Base-by-base conservation (phyloP, 2,329 filamentous ascomycete genomes). In the Aspergillus ochraceoroseus region DNA sequence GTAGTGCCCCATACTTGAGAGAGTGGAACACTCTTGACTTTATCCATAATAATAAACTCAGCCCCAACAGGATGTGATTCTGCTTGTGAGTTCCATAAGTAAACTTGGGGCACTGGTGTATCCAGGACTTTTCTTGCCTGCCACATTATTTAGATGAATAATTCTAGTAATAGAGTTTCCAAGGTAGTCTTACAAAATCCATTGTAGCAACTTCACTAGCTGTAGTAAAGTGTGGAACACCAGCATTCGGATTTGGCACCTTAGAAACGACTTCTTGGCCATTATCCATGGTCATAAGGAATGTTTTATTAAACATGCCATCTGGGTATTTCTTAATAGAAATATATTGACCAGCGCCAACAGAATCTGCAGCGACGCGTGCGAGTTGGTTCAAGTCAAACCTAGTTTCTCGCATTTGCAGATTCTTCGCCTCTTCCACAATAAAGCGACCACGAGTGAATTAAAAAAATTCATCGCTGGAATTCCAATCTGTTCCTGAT, bases 131-230 rank as follows among this genome's bases (percentile, higher is more conserved):
- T 57, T 36, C 54, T 54, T 5, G 46, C 51, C 56, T 58, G 11
- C 13, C 18, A 48, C 42, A 23, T 32, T 23, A 48, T 29, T 3
- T 12, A 7, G 7, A n/a, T 51, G 40, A 55, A 43, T 38, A 43
- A 43, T 32, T 41, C 32, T 27, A 13, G 32, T 11, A 8, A 39
- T 19, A 2, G 29, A 32, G 28, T 5, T 43, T n/a, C n/a, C 18
- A 23, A 14, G 8, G 33, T 38, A 1, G 38, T 46, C 44, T 9
- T 38, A 57, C 47, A 17, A 56, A 54, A 13, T 55, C 46, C 44
- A 54, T 51, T 4, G 53, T 65, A 22, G 64, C 62, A n/a, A 64
- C 62, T 44, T 67, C 60, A 46, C 62, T 65, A n/a, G 60, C 62
- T 8, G 60, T 56, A 14, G 56, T 57, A 11, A 57, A 54, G 29